These are phyloP conservation scores for Trematosphaeria pertusa DNA, from an alignment of 2,329 filamentous ascomycete species.

Conservation along the genomic window DNA sequence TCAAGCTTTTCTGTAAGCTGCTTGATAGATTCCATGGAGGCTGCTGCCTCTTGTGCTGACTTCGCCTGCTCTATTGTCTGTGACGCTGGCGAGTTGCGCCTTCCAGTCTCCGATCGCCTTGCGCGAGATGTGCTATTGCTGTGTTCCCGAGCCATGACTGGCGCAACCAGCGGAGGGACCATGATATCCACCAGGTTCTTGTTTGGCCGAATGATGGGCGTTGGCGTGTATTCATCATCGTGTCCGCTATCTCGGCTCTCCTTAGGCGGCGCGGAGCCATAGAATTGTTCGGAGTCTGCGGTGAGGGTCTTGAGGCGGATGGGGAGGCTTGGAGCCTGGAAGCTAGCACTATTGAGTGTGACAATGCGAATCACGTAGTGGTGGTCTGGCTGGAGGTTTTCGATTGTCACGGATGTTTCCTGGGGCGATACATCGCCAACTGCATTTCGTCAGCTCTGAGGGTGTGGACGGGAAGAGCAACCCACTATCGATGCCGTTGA, in stretches of 20 bases:
- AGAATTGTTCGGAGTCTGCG: slow-evolving; percentile 52
- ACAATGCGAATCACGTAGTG: slow-evolving; percentile 95
- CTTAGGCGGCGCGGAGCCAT: slow-evolving; percentile 59
- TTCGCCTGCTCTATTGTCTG: slow-evolving; percentile 47
- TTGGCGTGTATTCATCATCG: slow-evolving; percentile 56
- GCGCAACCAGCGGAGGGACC: slow-evolving; percentile 66
- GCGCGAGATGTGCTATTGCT: slow-evolving; percentile 61
- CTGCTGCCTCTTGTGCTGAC: slow-evolving; percentile 46
- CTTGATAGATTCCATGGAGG: slow-evolving; percentile 61
- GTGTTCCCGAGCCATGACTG: slow-evolving; percentile 70
- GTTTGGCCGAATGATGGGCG: slow-evolving; percentile 61
- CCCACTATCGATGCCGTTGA: slow-evolving; percentile 90
- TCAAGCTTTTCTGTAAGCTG: slow-evolving; percentile 85
- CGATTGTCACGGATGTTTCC: slow-evolving; percentile 90
- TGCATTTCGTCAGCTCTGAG: slow-evolving; percentile 45
- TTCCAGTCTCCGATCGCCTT: slow-evolving; percentile 73
- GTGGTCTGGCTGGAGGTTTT: slow-evolving; percentile 81
- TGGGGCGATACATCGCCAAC: slow-evolving; percentile 83
- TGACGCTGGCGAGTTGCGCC: slow-evolving; percentile 77
- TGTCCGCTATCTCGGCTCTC: slow-evolving; percentile 45
- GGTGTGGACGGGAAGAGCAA: slow-evolving; percentile 2
- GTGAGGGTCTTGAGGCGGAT: slow-evolving; percentile 78
- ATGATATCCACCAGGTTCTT: slow-evolving; percentile 66
- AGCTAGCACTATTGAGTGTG: slow-evolving; percentile 88
- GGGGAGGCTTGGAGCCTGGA: slow-evolving; percentile 85